Evolutionary conservation across 768 basidiomycete genomes (phyloP).

Genomic region (Thelephora ganbajun): DNA sequence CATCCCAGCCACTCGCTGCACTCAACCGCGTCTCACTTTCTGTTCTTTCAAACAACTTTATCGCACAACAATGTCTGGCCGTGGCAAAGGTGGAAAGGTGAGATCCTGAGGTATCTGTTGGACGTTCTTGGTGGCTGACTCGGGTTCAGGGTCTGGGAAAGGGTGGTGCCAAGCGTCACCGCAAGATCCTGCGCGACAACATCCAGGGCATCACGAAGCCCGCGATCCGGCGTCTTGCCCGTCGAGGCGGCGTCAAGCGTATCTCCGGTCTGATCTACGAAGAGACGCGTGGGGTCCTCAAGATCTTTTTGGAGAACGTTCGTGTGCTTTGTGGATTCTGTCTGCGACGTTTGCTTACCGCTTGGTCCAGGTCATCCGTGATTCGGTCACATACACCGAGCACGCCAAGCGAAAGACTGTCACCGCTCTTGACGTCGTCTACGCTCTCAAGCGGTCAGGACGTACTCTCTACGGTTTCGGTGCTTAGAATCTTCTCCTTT

Average conservation of each 20-base stretch:
- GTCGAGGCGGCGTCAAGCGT: conserved; percentile 57
- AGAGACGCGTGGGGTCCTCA: conserved; percentile 52
- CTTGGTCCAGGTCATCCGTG: conserved; percentile 26
- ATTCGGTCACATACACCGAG: conserved; percentile 52
- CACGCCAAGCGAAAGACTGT: conserved; percentile 43
- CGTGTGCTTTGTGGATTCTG: neutral
- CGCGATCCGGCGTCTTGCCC: conserved; percentile 45
- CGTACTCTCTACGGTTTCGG: conserved; percentile 47
- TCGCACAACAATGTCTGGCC: conserved; percentile 49
- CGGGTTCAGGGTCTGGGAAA: conserved; percentile 61
- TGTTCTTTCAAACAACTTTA: conserved; percentile 2
- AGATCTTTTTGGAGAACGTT: conserved; percentile 44
- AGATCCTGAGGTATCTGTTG: conserved; percentile 5
- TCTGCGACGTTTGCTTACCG: neutral
- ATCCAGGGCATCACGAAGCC: conserved; percentile 69
- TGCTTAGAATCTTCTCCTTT: conserved; percentile 16
- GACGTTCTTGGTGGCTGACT: neutral
- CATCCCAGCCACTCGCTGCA: conserved; percentile 1
- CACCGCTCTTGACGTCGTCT: conserved; percentile 48
- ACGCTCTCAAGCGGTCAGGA: conserved; percentile 46
- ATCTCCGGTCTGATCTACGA: conserved; percentile 46
- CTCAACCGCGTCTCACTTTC: conserved; percentile 5
- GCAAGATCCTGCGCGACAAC: conserved; percentile 72
- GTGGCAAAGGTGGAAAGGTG: conserved; percentile 70
- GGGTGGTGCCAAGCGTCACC: conserved; percentile 69